Conservation (phyloP, 805 yeast species). For the Barnettozyma wickerhamii region DNA sequence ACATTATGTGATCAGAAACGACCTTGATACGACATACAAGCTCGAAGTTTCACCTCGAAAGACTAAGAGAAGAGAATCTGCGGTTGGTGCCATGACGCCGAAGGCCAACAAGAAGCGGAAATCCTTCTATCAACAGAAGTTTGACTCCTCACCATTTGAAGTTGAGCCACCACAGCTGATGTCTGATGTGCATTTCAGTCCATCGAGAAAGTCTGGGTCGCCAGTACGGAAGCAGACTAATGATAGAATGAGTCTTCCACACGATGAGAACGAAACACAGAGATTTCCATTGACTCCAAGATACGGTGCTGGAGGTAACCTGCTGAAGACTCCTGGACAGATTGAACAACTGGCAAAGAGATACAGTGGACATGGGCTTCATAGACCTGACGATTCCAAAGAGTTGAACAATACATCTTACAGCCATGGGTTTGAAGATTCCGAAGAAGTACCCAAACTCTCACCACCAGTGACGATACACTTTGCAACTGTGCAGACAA, state of each 20-base stretch:
- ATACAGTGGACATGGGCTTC: slow-evolving; percentile 11
- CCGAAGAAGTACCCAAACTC: slow-evolving; percentile 19
- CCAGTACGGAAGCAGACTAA: slow-evolving; percentile 12
- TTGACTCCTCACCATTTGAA: slow-evolving; percentile 27
- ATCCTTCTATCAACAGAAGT: slow-evolving; percentile 22
- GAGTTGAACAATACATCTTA: slow-evolving; percentile 1
- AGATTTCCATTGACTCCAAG: slow-evolving; percentile 46
- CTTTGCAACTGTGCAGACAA: slow-evolving; percentile 15
- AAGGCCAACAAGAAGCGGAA: slow-evolving; percentile 22
- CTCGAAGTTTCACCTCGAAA: slow-evolving; percentile 24
- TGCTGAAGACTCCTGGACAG: slow-evolving; percentile 27
- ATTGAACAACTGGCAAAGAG: slow-evolving; percentile 15
- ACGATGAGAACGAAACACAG: slow-evolving; percentile 21
- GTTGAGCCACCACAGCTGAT: slow-evolving; percentile 24
- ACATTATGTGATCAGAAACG: slow-evolving; percentile 20
- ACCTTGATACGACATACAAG: slow-evolving; percentile 22
- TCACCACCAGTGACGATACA: slow-evolving; percentile 25
- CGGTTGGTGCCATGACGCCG: slow-evolving; percentile 23
- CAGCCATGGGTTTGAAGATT: slow-evolving; percentile 20
- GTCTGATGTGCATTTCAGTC: slow-evolving; percentile 25
- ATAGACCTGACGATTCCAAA: background rate
- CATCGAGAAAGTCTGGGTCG: slow-evolving; percentile 11
- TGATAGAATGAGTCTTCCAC: background rate
- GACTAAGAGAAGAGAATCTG: slow-evolving; percentile 12
- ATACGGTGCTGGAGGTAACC: slow-evolving; percentile 35